Conservation (phyloP, 129 eudicot species). For the Logfia minima region DNA sequence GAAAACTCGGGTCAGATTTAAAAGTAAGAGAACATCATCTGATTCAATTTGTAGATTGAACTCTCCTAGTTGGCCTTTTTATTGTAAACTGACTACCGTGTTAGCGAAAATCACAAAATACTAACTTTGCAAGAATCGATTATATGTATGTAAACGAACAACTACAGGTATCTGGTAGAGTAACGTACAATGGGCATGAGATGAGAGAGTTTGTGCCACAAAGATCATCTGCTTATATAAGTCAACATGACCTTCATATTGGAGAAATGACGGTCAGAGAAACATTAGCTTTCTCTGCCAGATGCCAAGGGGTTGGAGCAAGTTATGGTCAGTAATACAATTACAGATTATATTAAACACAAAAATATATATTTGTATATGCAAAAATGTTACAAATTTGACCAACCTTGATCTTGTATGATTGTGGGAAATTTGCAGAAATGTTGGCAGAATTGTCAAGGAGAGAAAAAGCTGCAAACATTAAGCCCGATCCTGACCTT, state of each 20-base stretch:
- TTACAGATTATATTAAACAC: constrained; percentile 11
- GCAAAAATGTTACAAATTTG: not conserved
- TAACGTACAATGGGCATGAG: constrained; percentile 66
- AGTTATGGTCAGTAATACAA: constrained; percentile 54
- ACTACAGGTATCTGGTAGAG: constrained; percentile 52
- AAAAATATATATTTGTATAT: not conserved
- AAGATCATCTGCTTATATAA: constrained; percentile 68
- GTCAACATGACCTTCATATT: constrained; percentile 70
- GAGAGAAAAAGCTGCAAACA: constrained; percentile 68
- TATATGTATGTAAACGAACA: not conserved
- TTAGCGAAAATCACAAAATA: not conserved
- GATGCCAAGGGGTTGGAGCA: constrained; percentile 80
- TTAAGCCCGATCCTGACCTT: constrained; percentile 70
- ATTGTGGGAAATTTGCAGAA: constrained; percentile 37
- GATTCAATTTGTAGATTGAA: constrained; percentile 5
- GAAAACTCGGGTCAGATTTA: constrained; percentile 64
- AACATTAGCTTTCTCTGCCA: constrained; percentile 68
- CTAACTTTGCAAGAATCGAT: not conserved
- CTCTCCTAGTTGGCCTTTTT: not conserved
- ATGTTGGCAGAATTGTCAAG: constrained; percentile 64
- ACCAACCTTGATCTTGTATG: constrained; percentile 8
- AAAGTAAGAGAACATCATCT: constrained; percentile 42
- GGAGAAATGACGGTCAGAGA: constrained; percentile 82
- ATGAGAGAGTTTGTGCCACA: constrained; percentile 70
- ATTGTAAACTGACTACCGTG: not conserved